Evolutionary conservation across 129 eudicot genomes (phyloP), one percentile per base, ranked within the genome.

Genomic region (Helichrysum umbraculigerum): DNA sequence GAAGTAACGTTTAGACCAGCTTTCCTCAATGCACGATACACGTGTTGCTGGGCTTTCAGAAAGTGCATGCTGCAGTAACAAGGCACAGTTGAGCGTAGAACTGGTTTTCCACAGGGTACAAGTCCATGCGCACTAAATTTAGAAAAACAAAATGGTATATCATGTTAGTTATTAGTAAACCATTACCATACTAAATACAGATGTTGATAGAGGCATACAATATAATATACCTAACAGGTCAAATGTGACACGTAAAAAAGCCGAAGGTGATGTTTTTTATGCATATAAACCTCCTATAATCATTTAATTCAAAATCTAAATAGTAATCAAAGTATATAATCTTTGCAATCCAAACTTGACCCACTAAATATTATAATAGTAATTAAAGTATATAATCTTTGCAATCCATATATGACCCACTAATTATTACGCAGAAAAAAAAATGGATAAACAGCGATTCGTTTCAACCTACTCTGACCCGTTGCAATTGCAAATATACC

Each of bases 51-150:
- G 50, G 88, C 87, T 79, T 82, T 85, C 68, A 72, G 71, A 59
- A 73, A 66, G 73, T 87, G 92, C 9, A 62, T 35, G 74, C 81
- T 66, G 78, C 92, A 87, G 15, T 76, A 77, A 19, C 85, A 85
- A 60, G 92, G 89, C 42, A 87, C 80, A 4, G 70, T 77, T 10
- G 89, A 73, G 25, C 85, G 84, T 41, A 87, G 70, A 16, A 85
- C 86, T 17, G 89, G 92, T 80, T 79, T 87, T 54, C 87, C 85
- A 70, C 92, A 87, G 8, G 83, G 82, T 77, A 73, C 76, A 34
- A 76, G 77, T n/a, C 75, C 73, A 41, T 76, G 87, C 39, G 82
- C 79, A 41, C 91, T 87, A 71, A 7, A 72, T 22, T 59, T n/a
- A 78, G 21, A 78, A 25, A 52, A 54, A 78, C 1, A 66, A 52